Evolutionary conservation across 2,329 filamentous ascomycete genomes (phyloP), one percentile per base, ranked within the genome.

Genomic region (Aureobasidium sp.): DNA sequence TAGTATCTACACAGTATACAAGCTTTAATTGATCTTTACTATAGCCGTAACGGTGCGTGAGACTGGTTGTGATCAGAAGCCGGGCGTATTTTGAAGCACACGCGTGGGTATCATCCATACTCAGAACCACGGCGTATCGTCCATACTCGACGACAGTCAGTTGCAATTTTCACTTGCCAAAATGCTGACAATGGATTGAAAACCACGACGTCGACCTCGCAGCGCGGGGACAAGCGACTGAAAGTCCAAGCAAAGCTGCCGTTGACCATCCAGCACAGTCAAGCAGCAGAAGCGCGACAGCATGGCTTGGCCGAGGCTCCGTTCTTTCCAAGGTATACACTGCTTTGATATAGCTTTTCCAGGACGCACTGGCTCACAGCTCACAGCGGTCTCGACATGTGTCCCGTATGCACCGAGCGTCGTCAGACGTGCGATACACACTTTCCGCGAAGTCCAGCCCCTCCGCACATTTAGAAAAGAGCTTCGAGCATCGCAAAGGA

Each of bases 361-460:
- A 45, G 11, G 3, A 7, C 5, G 22, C 55, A 47, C 39, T 25
- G 14, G 41, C 57, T 60, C 3, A 60, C 36, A 60, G 9, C 9
- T 31, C 8, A 17, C 42, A 60, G 36, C 27, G 5, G 15, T 51
- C 20, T 37, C 27, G 20, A 12, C 11, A 60, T 60, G 57, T 17
- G 20, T 20, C 20, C 20, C 25, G n/a, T 34, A 36, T 20, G 27
- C 36, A 12, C 29, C 37, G 5, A 48, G 20, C 17, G 31, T 41
- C 17, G 11, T 15, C 11, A 34, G 57, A 51, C 62, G 53, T 48
- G 37, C 44, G 20, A 61, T 91, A 66, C 84, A 84, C 64, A 75
- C 97, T 69, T 88, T 96, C 72, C 89, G 90, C 68, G 83, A 90
- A 73, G 86, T 94, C 63, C 78, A 86, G 15, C 79, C 84, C 12